Base-by-base conservation (phyloP, 2,329 filamentous ascomycete species). In the Alternaria triticimaculans region DNA sequence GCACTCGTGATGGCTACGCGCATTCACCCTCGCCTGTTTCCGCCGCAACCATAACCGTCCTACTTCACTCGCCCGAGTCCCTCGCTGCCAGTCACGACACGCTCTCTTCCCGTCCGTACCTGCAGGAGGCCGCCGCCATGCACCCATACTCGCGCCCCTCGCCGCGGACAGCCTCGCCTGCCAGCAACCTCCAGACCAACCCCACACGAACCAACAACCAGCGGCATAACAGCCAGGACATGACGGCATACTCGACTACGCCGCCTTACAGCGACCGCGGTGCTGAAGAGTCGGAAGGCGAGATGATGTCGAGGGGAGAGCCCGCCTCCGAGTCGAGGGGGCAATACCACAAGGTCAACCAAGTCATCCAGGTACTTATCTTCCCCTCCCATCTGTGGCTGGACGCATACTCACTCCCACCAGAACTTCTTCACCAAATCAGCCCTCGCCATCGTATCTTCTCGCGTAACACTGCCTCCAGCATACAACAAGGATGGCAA, bases 351-450 rank as follows among this genome's bases (percentile, higher is more conserved):
- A 96, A 96, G 83, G 85, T 97, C 71, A 96, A 96, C 80, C 94
- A 97, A 82, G 96, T 98, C 76, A 90, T 97, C 73, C 93, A 96
- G 87, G 94, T 96, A 83, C 65, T 82, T 73, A 65, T 45, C 25
- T 26, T n/a, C 44, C 33, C 5, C 37, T 55, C 15, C 46, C 45
- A 25, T 53, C 21, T 2, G 7, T 2, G 10, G 9, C 11, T 54
- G 18, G 5, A 25, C 41, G 43, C 26, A 58, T 76, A 28, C 75
- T 80, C 60, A 80, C 66, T 28, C 49, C 6, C 28, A 44, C 14
- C 74, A 97, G 94, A 97, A 97, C 78, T 96, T 97, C 81, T 92
- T 94, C 79, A 90, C 89, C 70, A 98, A 97, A 83, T 90, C 92
- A 37, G 93, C 94, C 43, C 87, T 96, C 55, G 87, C 96, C 54